These are phyloP conservation scores for Mollisia scopiformis DNA, from an alignment of 2,329 filamentous ascomycete genomes.

Conservation along the genomic window DNA sequence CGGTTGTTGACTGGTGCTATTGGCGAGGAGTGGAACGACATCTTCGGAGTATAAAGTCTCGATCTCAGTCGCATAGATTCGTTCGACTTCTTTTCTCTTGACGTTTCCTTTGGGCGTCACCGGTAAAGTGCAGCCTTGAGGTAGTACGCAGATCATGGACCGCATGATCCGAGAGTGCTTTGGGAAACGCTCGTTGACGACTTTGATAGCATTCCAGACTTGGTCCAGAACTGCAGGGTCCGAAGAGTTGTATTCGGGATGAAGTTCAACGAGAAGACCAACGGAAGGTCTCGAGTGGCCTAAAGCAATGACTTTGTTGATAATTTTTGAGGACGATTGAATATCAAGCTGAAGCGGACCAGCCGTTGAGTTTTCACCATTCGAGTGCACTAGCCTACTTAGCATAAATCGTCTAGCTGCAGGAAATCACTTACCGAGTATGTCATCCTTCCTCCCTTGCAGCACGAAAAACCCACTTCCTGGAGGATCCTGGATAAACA, in stretches of 20 bases:
- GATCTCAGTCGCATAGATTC: slow-evolving; percentile 30
- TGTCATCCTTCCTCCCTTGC: slow-evolving; percentile 37
- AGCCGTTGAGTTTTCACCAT: slow-evolving; percentile 38
- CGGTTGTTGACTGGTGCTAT: slow-evolving; percentile 3
- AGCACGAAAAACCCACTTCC: slow-evolving; percentile 35
- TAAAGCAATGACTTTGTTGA: slow-evolving; percentile 31
- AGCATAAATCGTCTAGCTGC: not conserved
- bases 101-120: slow-evolving; percentile 39
- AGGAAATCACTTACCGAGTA: slow-evolving; percentile 21
- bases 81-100: slow-evolving; percentile 35
- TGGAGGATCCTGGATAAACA: slow-evolving; percentile 36
- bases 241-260: slow-evolving; percentile 22
- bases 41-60: slow-evolving; percentile 24
- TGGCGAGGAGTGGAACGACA: not conserved
- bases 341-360: slow-evolving; percentile 34
- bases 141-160: slow-evolving; percentile 34
- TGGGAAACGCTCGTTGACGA: slow-evolving; percentile 28
- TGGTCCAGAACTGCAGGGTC: slow-evolving; percentile 1
- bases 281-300: slow-evolving; percentile 32
- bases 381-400: slow-evolving; percentile 26
- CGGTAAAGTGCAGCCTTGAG: slow-evolving; percentile 28
- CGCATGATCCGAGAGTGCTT: slow-evolving; percentile 30
- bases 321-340: slow-evolving; percentile 28
- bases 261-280: slow-evolving; percentile 32
- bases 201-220: slow-evolving; percentile 28